Evolutionary conservation across 176 grass and related monocot species (phyloP), one percentile per base, ranked within the genome.

Genomic region (Dendrocalamus sinicus): DNA sequence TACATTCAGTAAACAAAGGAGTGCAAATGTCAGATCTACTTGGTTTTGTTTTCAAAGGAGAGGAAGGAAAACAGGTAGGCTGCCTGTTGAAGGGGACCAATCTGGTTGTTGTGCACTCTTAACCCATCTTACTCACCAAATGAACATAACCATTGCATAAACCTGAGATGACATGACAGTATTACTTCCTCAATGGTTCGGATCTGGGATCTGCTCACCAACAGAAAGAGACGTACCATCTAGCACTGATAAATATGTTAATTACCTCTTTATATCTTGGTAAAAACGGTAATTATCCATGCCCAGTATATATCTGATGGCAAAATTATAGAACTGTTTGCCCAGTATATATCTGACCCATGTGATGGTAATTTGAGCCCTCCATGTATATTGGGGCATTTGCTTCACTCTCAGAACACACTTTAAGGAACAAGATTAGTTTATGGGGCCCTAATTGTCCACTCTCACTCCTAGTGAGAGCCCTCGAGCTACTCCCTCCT

Each of bases 61-160:
- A 26, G 15, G 41, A 45, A 8, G 41, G 53, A 4, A 70, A 22
- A 7, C 1, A 74, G 4, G 45, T 8, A 37, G 48, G 16, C 52
- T 40, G 63, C 52, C 70, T n/a, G 86, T 64, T 88, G 81, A 73
- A 85, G 50, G 69, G 87, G 82, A 80, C 76, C 82, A 75, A 80
- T 70, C 67, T 37, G 81, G 87, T 80, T 9, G 51, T 73, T 81
- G 83, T 16, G 16, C 40, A 50, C 26, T 16, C 23, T 41, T 58
- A n/a, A 30, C 43, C 23, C 85, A 48, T 89, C 75, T 48, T 79
- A 30, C 46, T 78, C 65, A 63, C 55, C 35, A 8, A 26, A 68
- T 37, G 43, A 30, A 16, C 41, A 75, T 39, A 61, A 67, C 7
- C 28, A 47, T 26, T 48, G 28, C 53, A 30, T 75, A 75, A 68